Base-by-base conservation (phyloP, 225 moss, liverwort and hornwort species). In the Pseudisothecium myosuroides region DNA sequence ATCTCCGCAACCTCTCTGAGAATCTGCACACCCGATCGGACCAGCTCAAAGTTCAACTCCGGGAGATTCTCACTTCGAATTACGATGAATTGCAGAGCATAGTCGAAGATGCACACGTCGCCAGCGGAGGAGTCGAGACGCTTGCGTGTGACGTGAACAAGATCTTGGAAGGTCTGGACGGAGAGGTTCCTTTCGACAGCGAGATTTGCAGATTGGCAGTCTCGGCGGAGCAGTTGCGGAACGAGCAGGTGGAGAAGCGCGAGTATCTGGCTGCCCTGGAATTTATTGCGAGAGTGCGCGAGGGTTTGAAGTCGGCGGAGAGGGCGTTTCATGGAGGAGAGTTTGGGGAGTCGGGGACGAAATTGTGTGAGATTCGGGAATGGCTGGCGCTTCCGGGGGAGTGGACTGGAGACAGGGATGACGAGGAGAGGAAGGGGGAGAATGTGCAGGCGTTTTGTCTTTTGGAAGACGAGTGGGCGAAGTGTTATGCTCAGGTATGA, bases 391-490 rank as follows among this genome's bases (percentile, higher is more conserved):
- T 98, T 71, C 93, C 93, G 62, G 81, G 73, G 67, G 90, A 88
- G 68, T 95, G 95, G 95, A 95, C 92, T 60, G 92, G 90, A 71
- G 90, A 91, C 75, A 84, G 89, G 64, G 96, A 97, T 47, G 91
- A 91, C 81, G 87, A 90, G 83, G 75, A 85, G 61, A 54, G 61
- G 73, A 87, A 87, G 61, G 87, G 85, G 89, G 94, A 94, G 76
- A 92, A 89, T 84, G 94, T 98, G 86, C 92, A 86, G 84, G 94
- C 94, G 50, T 96, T 95, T 85, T 88, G 84, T 87, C 90, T 98
- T 43, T 93, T 98, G 84, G 95, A 95, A 90, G 95, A 96, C 83
- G 96, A 92, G 86, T 98, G 98, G 98, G 92, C 89, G 79, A 82
- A 88, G 29, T 92, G 94, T 80, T 95, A 94, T 80, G 80, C 82